Conservation (phyloP, 495 filamentous ascomycete genomes). For the Aspergillus saccharolyticus region DNA sequence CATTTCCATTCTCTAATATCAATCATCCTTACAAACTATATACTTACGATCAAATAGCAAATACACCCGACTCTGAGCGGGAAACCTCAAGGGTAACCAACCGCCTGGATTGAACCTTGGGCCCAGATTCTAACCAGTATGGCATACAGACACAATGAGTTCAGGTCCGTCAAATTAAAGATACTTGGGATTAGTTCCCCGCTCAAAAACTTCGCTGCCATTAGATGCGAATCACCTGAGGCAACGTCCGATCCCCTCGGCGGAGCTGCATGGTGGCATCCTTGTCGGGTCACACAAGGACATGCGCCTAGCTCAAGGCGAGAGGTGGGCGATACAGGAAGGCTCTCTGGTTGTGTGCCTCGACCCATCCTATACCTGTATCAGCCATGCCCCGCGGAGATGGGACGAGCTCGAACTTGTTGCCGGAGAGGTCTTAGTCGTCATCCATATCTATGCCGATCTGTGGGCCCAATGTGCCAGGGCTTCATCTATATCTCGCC, state of each 20-base stretch:
- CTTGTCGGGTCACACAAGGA: constrained; percentile 25
- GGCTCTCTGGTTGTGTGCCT: constrained; percentile 30
- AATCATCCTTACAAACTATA: too few relatives aligned
- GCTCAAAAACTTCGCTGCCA: neutral
- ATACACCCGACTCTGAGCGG: too few relatives aligned
- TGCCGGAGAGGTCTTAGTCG: constrained; percentile 24
- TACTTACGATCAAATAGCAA: too few relatives aligned
- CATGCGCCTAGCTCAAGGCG: constrained; percentile 19
- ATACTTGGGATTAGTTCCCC: too few relatives aligned
- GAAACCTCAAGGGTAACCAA: too few relatives aligned
- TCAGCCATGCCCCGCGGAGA: constrained; percentile 10
- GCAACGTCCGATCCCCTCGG: constrained; percentile 4
- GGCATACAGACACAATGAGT: too few relatives aligned
- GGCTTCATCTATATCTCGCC: constrained; percentile 13
- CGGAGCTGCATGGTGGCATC: constrained; percentile 15
- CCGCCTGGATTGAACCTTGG: too few relatives aligned
- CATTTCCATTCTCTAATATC: too few relatives aligned
- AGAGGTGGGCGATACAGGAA: constrained; percentile 28
- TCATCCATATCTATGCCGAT: constrained; percentile 29
- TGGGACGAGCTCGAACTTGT: constrained; percentile 26
- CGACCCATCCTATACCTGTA: constrained; percentile 21
- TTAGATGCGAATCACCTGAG: neutral
- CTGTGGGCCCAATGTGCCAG: constrained; percentile 31
- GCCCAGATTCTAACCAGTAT: too few relatives aligned
- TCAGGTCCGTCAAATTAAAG: too few relatives aligned